These are phyloP conservation scores for Petasospora fabianii DNA, from an alignment of 1,139 yeast genomes.

Conservation along the genomic window DNA sequence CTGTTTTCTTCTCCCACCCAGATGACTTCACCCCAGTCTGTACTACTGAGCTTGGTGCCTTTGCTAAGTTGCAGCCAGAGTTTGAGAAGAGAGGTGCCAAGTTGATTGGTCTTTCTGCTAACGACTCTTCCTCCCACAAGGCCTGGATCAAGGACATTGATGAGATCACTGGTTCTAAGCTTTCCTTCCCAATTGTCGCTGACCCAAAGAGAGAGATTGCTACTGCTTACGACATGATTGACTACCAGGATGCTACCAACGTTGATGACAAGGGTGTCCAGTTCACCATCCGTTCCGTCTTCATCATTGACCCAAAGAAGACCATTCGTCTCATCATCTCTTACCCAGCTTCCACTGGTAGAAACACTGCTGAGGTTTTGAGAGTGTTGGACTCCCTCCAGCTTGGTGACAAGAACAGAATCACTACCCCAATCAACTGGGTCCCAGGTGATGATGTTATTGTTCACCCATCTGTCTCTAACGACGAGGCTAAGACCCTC, in stretches of 20 bases:
- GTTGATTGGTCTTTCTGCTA: conserved; percentile 76
- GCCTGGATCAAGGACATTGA: conserved; percentile 84
- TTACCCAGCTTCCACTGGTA: conserved; percentile 84
- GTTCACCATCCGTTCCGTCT: conserved; percentile 76
- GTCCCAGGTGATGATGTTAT: conserved; percentile 83
- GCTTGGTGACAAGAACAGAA: conserved; percentile 63
- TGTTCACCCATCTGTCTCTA: conserved; percentile 67
- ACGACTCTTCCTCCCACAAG: conserved; percentile 64
- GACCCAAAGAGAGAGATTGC: conserved; percentile 73
- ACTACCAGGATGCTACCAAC: conserved; percentile 59
- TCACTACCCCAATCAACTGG: conserved; percentile 88
- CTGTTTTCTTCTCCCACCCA: conserved; percentile 79
- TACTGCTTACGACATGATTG: conserved; percentile 71
- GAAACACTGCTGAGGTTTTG: conserved; percentile 84
- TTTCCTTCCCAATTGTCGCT: conserved; percentile 77
- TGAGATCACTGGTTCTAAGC: conserved; percentile 55
- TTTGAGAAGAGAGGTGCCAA: conserved; percentile 73
- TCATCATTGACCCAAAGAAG: conserved; percentile 77
- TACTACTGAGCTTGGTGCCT: conserved; percentile 87
- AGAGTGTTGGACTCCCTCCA: conserved; percentile 80
- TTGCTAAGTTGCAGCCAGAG: conserved; percentile 79
- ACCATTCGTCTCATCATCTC: conserved; percentile 68
- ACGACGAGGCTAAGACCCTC: conserved; percentile 66
- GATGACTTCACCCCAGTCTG: conserved; percentile 89
- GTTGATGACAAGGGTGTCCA: conserved; percentile 57